phyloP scores from a whole-genome alignment of 2,329 filamentous ascomycete species.

The Alternaria atra region DNA sequence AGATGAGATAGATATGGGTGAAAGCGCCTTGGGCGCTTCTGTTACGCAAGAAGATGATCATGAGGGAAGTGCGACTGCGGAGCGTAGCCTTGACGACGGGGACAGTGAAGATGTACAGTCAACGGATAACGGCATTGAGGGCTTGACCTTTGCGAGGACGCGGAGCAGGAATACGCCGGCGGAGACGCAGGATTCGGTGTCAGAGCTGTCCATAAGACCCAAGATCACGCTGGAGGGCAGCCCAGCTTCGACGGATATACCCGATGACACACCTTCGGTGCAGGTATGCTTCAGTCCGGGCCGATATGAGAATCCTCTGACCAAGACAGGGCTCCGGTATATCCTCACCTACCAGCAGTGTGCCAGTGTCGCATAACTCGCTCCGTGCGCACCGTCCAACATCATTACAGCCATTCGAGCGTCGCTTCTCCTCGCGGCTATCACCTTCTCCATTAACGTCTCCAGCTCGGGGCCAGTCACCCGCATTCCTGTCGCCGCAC shows the following conservation, averaged over 20 bases:
- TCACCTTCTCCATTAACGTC: slow-evolving; percentile 68
- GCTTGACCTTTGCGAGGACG: slow-evolving; percentile 45
- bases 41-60: neutral
- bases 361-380: slow-evolving; percentile 74
- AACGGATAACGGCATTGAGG: slow-evolving; percentile 33
- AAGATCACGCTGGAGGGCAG: slow-evolving; percentile 60
- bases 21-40: slow-evolving; percentile 31
- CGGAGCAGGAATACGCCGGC: slow-evolving; percentile 23
- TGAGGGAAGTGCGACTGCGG: slow-evolving; percentile 12
- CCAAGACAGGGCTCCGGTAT: slow-evolving; percentile 59
- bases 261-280: slow-evolving; percentile 84
- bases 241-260: slow-evolving; percentile 76
- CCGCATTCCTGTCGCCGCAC: slow-evolving; percentile 77
- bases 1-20: slow-evolving; percentile 50
- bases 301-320: slow-evolving; percentile 20
- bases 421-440: slow-evolving; percentile 88
- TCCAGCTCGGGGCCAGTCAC: slow-evolving; percentile 73
- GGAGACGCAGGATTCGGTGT: slow-evolving; percentile 33
- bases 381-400: slow-evolving; percentile 78
- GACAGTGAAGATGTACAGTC: slow-evolving; percentile 37
- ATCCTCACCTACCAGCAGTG: slow-evolving; percentile 76
- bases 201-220: slow-evolving; percentile 30
- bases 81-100: slow-evolving; percentile 25
- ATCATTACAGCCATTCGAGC: slow-evolving; percentile 91
- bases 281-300: slow-evolving; percentile 65